A percentile compares a stretch with the other conserved stretches of the same genome.
These are phyloP conservation scores for Benincasa hispida DNA, from an alignment of 306 rosid genomes.

Conservation along the genomic window DNA sequence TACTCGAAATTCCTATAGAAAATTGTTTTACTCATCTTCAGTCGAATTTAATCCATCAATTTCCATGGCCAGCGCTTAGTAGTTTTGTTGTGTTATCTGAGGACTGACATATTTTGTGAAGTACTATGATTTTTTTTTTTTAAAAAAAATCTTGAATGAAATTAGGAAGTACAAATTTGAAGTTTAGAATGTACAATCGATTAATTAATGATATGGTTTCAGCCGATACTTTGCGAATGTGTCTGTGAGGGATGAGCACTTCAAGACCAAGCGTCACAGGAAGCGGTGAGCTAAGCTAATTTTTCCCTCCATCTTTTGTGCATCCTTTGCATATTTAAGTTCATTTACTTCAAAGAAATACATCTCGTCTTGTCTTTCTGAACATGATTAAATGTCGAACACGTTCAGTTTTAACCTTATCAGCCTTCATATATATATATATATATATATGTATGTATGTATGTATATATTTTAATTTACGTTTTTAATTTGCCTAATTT, in stretches of 20 bases:
- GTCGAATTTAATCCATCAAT: not conserved
- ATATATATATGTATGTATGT: no score
- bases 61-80: not conserved
- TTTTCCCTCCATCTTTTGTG: not conserved
- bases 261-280: conserved; percentile 81
- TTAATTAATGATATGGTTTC: not conserved
- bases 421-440: no score
- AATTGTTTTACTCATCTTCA: not conserved
- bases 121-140: not conserved
- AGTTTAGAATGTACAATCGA: not conserved
- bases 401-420: not conserved
- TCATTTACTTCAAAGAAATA: not conserved
- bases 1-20: not conserved
- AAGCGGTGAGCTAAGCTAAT: conserved; percentile 34
- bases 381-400: no score
- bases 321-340: not conserved
- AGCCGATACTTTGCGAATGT: conserved; percentile 82
- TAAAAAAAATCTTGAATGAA: not conserved
- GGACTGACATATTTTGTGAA: not conserved
- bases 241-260: conserved; percentile 78
- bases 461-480: not conserved
- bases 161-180: not conserved
- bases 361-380: no score
- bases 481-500: not conserved
- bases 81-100: not conserved